These are phyloP conservation scores for Adansonia digitata DNA, from an alignment of 345 rosid species.

Conservation along the genomic window DNA sequence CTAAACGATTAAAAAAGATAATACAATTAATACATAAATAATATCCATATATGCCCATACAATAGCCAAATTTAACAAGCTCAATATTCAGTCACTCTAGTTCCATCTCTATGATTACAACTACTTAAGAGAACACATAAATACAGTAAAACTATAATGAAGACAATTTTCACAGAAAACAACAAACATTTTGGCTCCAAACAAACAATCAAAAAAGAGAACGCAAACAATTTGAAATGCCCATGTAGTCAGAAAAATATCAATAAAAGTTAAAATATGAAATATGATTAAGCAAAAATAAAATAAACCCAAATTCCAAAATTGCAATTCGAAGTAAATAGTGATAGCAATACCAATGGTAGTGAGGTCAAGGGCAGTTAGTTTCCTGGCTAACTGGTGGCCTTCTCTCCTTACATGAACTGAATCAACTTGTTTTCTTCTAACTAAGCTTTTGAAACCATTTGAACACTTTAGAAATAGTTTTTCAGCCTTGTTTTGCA, in stretches of 20 bases:
- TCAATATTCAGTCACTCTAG: not conserved
- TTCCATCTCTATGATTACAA: not conserved
- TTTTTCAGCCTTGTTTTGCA: slow-evolving; percentile 28
- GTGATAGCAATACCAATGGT: slow-evolving; percentile 51
- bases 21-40: not conserved
- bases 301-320: not conserved
- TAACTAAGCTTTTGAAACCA: slow-evolving; percentile 39
- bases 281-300: not conserved
- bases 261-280: not conserved
- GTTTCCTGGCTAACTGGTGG: slow-evolving; percentile 57
- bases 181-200: not conserved
- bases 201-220: not conserved
- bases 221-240: not conserved
- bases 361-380: slow-evolving; percentile 58
- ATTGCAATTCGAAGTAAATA: not conserved
- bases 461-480: slow-evolving; percentile 18
- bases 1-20: not conserved
- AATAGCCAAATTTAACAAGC: not conserved
- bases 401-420: slow-evolving; percentile 28
- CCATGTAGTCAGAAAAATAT: not conserved
- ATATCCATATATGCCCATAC: not conserved
- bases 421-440: slow-evolving; percentile 84
- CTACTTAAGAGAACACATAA: not conserved
- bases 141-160: not conserved
- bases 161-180: not conserved